Evolutionary conservation across 768 basidiomycete genomes (phyloP).

Genomic region (Boletus speciosus): DNA sequence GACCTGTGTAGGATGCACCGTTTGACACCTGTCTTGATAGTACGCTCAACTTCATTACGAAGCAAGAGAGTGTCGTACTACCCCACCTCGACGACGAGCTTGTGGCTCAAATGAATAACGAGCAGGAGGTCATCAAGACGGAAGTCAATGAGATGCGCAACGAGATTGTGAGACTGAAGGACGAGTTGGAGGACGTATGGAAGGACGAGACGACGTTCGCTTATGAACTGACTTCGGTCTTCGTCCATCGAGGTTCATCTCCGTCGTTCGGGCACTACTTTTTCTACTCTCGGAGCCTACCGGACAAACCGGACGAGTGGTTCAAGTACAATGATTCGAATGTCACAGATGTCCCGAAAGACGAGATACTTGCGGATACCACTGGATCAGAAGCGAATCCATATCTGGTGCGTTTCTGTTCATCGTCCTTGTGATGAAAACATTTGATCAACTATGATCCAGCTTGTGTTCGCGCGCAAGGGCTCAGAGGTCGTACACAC

Average conservation of each 20-base stretch:
- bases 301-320: constrained; percentile 77
- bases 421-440: constrained; percentile 1
- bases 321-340: constrained; percentile 96
- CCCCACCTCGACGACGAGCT: constrained; percentile 63
- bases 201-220: constrained; percentile 57
- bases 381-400: constrained; percentile 91
- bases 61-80: constrained; percentile 40
- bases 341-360: constrained; percentile 70
- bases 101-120: constrained; percentile 46
- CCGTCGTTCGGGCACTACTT: constrained; percentile 93
- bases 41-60: constrained; percentile 56
- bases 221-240: constrained; percentile 92
- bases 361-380: constrained; percentile 85
- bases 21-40: constrained; percentile 54
- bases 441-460: constrained; percentile 3
- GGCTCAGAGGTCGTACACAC: constrained; percentile 78
- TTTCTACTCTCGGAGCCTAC: constrained; percentile 89
- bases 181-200: constrained; percentile 75
- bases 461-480: constrained; percentile 85
- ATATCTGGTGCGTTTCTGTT: constrained; percentile 62
- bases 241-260: constrained; percentile 87
- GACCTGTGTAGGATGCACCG: constrained; percentile 50
- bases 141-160: constrained; percentile 58
- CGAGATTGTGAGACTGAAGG: constrained; percentile 53
- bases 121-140: constrained; percentile 47